Percentiles rank a stretch among this genome's conserved stretches.
phyloP scores from a whole-genome alignment of 441 rosid species.

The Biscutella laevigata region DNA sequence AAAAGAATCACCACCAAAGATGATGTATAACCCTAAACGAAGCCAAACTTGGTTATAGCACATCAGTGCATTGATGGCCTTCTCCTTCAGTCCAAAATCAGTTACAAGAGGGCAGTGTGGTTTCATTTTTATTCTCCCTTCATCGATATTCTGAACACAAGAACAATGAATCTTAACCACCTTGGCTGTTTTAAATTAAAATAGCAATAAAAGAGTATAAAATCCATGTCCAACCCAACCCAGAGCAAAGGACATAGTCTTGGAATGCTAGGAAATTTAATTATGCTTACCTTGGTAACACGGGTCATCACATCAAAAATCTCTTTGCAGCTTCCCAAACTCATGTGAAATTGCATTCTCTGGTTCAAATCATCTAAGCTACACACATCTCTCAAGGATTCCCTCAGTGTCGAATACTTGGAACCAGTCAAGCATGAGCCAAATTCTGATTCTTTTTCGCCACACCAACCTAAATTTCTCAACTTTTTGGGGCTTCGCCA shows the following conservation, averaged over 20 bases:
- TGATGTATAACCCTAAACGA: constrained; percentile 59
- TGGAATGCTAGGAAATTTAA: neutral
- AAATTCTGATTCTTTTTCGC: constrained; percentile 21
- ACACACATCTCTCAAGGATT: constrained; percentile 62
- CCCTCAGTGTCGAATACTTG: constrained; percentile 34
- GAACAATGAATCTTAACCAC: neutral
- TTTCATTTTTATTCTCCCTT: constrained; percentile 83
- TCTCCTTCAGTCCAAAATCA: constrained; percentile 82
- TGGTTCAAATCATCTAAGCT: constrained; percentile 79
- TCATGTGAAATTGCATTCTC: constrained; percentile 59
- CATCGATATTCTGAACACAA: constrained; percentile 69
- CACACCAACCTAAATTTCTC: constrained; percentile 46
- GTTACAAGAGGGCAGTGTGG: constrained; percentile 81
- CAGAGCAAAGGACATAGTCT: neutral
- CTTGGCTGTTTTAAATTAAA: neutral
- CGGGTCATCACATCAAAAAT: constrained; percentile 53
- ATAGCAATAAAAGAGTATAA: neutral
- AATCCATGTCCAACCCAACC: neutral
- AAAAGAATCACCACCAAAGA: constrained; percentile 81
- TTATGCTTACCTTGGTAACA: constrained; percentile 51
- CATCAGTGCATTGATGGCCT: constrained; percentile 49
- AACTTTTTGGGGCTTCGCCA: constrained; percentile 67
- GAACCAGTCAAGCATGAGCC: constrained; percentile 28
- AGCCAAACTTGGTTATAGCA: constrained; percentile 80
- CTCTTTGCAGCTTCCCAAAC: constrained; percentile 57